phyloP scores from a whole-genome alignment of 208 protist species.

The Trichomonas vaginalis region DNA sequence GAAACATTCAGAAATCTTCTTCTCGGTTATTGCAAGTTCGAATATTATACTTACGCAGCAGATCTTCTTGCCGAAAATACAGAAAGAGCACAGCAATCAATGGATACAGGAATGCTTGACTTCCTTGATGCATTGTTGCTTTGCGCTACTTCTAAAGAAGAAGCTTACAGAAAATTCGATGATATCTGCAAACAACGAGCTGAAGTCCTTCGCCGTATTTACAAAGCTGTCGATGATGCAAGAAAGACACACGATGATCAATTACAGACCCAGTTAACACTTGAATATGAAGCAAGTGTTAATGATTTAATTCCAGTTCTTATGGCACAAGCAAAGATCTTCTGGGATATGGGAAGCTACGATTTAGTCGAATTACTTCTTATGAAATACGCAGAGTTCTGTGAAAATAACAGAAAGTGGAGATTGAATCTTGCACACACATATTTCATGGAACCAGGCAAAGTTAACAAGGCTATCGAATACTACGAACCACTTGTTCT shows the following conservation, averaged over 20 bases:
- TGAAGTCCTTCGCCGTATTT: neutral
- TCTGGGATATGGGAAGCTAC: conserved; percentile 88
- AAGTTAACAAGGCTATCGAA: conserved; percentile 25
- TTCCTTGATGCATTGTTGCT: neutral
- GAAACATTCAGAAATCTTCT: conserved; percentile 87
- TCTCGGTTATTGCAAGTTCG: conserved; percentile 80
- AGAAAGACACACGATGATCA: neutral
- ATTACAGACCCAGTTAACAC: neutral
- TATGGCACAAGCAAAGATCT: conserved; percentile 69
- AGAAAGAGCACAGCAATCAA: neutral
- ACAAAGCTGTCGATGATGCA: neutral
- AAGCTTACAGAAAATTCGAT: neutral
- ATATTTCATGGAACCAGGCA: conserved; percentile 37
- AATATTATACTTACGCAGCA: conserved; percentile 75
- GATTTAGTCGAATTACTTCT: conserved; percentile 71
- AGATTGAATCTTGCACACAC: conserved; percentile 35
- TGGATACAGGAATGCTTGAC: neutral
- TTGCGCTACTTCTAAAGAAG: neutral
- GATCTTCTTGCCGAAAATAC: conserved; percentile 77
- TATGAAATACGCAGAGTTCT: conserved; percentile 57
- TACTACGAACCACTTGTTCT: conserved; percentile 34
- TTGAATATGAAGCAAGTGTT: conserved; percentile 53
- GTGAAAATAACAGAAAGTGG: conserved; percentile 26
- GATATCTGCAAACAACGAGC: neutral
- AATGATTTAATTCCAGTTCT: conserved; percentile 75